Percentiles rank a stretch among this genome's conserved stretches.
These are phyloP conservation scores for Talaromyces islandicus DNA, from an alignment of 2,329 filamentous ascomycete species.

Conservation along the genomic window DNA sequence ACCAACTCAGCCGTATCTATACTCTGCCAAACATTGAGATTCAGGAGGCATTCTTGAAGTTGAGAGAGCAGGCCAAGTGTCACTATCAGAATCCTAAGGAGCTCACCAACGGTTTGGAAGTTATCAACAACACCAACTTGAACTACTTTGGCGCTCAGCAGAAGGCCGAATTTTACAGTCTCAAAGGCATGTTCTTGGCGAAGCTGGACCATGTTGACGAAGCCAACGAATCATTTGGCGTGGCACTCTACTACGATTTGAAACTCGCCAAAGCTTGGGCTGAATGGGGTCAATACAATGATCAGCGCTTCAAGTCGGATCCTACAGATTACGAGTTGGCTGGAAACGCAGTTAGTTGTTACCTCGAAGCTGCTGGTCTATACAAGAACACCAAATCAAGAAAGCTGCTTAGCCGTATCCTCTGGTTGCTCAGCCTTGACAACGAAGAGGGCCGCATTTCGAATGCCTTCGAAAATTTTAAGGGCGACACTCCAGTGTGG, in stretches of 20 bases:
- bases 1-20: constrained; percentile 93
- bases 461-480: constrained; percentile 87
- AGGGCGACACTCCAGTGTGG: constrained; percentile 96
- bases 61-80: constrained; percentile 97
- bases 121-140: constrained; percentile 99
- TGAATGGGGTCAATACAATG: constrained; percentile 98
- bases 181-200: constrained; percentile 98
- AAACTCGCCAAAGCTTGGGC: constrained; percentile 96
- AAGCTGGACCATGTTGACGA: constrained; percentile 87
- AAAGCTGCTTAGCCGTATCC: constrained; percentile 84
- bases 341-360: constrained; percentile 88
- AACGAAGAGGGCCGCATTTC: constrained; percentile 78
- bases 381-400: constrained; percentile 97
- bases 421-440: constrained; percentile 93
- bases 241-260: constrained; percentile 92
- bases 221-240: constrained; percentile 89
- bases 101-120: constrained; percentile 85
- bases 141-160: constrained; percentile 96
- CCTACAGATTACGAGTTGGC: constrained; percentile 75
- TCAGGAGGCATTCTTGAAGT: constrained; percentile 95
- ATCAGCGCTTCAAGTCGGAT: constrained; percentile 90
- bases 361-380: constrained; percentile 88
- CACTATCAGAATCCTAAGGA: constrained; percentile 96
- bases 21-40: constrained; percentile 99
- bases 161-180: constrained; percentile 97